A percentile compares a stretch with the other conserved stretches of the same genome.
phyloP scores from a whole-genome alignment of 306 rosid genomes.

The Calophaca sinica region DNA sequence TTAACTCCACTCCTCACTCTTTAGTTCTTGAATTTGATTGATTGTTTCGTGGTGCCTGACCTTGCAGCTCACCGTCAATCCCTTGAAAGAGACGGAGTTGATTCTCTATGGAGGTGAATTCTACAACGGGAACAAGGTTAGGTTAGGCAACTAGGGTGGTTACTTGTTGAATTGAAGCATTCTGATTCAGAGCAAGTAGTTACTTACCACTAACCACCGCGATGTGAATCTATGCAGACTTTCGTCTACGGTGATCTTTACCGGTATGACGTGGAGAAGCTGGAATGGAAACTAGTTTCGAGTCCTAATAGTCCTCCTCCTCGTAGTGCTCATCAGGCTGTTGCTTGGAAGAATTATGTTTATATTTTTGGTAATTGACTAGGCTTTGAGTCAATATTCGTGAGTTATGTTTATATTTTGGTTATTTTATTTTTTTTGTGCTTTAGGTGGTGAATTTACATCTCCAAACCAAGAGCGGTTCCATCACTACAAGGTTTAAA shows the following conservation, averaged over 20 bases:
- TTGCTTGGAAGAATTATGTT: slow-evolving; percentile 94
- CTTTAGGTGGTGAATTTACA: slow-evolving; percentile 91
- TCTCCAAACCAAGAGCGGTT: slow-evolving; percentile 99
- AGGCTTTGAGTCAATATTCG: slow-evolving; percentile 11
- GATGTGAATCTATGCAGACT: slow-evolving; percentile 65
- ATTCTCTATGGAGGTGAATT: slow-evolving; percentile 95
- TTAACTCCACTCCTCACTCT: not conserved
- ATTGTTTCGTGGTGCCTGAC: slow-evolving; percentile 8
- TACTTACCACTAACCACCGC: not conserved
- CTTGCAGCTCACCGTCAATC: slow-evolving; percentile 81
- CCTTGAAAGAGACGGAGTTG: slow-evolving; percentile 91
- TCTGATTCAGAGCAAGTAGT: not conserved
- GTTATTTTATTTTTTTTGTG: slow-evolving; percentile 9
- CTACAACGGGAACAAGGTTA: slow-evolving; percentile 94
- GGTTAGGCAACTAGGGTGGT: not conserved
- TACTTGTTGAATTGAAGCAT: slow-evolving; percentile 29
- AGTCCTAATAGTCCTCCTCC: slow-evolving; percentile 99
- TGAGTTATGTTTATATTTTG: too few relatives aligned
- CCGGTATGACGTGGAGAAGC: slow-evolving; percentile 87
- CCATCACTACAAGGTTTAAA: slow-evolving; percentile 93
- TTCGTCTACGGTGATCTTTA: slow-evolving; percentile 87
- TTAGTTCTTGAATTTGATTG: not conserved
- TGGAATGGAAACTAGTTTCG: slow-evolving; percentile 87
- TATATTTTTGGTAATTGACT: slow-evolving; percentile 75
- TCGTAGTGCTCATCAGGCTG: slow-evolving; percentile 96